phyloP scores from a whole-genome alignment of 805 yeast species.

The Candida khao-thaluensis region DNA sequence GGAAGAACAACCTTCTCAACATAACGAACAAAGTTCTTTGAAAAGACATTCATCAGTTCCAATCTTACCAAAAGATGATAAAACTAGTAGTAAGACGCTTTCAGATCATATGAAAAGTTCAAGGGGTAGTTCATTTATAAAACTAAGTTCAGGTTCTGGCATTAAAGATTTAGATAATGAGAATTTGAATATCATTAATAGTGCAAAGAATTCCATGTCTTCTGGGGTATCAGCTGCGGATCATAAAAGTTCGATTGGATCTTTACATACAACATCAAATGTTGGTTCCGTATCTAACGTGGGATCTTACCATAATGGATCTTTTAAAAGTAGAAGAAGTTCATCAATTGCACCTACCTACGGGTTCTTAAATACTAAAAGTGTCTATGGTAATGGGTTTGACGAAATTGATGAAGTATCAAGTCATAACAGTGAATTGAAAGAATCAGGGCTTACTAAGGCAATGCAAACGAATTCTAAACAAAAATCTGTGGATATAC shows the following conservation, averaged over 20 bases:
- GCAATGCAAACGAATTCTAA: slow-evolving; percentile 11
- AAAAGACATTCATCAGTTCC: slow-evolving; percentile 12
- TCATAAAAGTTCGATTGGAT: slow-evolving; percentile 14
- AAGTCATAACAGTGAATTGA: slow-evolving; percentile 1
- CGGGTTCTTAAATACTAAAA: slow-evolving; percentile 15
- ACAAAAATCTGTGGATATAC: slow-evolving; percentile 25
- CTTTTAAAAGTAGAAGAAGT: slow-evolving; percentile 19
- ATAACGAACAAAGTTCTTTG: neutral
- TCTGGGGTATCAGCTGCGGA: slow-evolving; percentile 12
- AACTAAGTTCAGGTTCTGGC: neutral
- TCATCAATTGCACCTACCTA: slow-evolving; percentile 21
- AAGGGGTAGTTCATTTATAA: slow-evolving; percentile 10
- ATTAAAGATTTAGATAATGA: slow-evolving; percentile 35
- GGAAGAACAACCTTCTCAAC: slow-evolving; percentile 9
- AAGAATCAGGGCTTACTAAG: slow-evolving; percentile 16
- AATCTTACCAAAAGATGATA: neutral
- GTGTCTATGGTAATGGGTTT: slow-evolving; percentile 11
- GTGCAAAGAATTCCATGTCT: slow-evolving; percentile 18
- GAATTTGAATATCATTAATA: slow-evolving; percentile 24
- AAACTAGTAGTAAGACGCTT: neutral
- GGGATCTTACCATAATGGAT: slow-evolving; percentile 9
- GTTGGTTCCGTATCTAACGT: neutral
- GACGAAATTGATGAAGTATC: slow-evolving; percentile 15
- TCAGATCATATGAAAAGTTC: slow-evolving; percentile 5
- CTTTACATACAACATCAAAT: slow-evolving; percentile 8